These are phyloP conservation scores for Hirsutella minnesotensis DNA, from an alignment of 2,329 filamentous ascomycete genomes.

Conservation along the genomic window DNA sequence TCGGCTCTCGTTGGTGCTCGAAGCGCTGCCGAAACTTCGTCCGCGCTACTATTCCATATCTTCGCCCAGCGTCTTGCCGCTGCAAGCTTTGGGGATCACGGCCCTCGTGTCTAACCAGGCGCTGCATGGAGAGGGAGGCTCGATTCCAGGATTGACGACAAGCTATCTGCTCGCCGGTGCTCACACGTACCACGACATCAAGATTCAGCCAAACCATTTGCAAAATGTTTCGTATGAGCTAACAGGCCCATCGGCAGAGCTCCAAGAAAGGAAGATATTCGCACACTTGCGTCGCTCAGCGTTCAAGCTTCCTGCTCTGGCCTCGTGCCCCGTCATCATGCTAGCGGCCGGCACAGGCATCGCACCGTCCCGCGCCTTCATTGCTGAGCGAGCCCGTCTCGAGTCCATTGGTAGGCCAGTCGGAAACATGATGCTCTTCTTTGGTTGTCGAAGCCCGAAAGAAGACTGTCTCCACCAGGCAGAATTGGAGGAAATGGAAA, in stretches of 20 bases:
- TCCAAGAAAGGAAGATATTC: conserved; percentile 4
- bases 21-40: conserved; percentile 36
- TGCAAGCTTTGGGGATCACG: conserved; percentile 5
- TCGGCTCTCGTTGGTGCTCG: conserved; percentile 39
- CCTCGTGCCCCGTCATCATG: conserved; percentile 37
- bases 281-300: conserved; percentile 14
- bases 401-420: conserved; percentile 10
- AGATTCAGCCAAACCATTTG: neutral
- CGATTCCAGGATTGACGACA: neutral
- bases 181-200: neutral
- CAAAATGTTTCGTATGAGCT: neutral
- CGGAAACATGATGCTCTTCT: conserved; percentile 31
- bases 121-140: neutral
- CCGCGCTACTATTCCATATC: conserved; percentile 52
- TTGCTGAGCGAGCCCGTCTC: conserved; percentile 12
- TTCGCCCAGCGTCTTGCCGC: conserved; percentile 31
- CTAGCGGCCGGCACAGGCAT: conserved; percentile 37
- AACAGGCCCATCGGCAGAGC: neutral
- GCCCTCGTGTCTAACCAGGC: neutral
- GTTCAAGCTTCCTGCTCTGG: conserved; percentile 31
- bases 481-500: conserved; percentile 14
- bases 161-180: neutral
- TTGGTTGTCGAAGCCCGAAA: conserved; percentile 42
- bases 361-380: conserved; percentile 24
- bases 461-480: conserved; percentile 44